Evolutionary conservation across 177 flowering plant species (phyloP), one percentile per base, ranked within the genome.

Genomic region (Telopea speciosissima): DNA sequence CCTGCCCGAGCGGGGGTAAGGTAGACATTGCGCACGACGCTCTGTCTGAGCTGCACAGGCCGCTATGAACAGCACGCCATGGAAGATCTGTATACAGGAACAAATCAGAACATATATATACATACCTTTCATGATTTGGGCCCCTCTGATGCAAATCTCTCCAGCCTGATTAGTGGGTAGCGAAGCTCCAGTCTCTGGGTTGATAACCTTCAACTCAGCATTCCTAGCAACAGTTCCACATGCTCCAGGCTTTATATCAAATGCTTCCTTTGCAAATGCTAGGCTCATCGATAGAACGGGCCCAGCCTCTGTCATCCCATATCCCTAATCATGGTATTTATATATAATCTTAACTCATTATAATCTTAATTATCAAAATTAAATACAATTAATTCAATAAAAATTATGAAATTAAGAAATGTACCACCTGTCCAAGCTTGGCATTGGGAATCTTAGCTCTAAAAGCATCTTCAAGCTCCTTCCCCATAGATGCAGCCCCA

Each of bases 261-360:
- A 81, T 0, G 97, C 93, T 71, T 88, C 90, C 70, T 89, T 92
- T 0, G 97, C 98, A 73, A 94, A 92, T 2, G 92, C 92, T 76
- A 86, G 74, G 71, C 89, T 85, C 96, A 89, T 92, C 1, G 98
- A 68, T 45, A 93, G 63, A 52, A 93, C 88, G 25, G 96, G 92
- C 9, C 97, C 97, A 0, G 96, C 96, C 71, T 94, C 98, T 0
- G 98, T 94, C 98, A 94, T 94, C 5, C 98, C 98, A 69, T 92
- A 94, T 0, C 96, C 98, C 98, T 94, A 81, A 64, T 3, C n/a
- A n/a, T n/a, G n/a, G n/a, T n/a, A n/a, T n/a, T n/a, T n/a, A n/a
- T n/a, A n/a, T n/a, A n/a, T n/a, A n/a, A n/a, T n/a, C n/a, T n/a
- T 5, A 36, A 36, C 8, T 36, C 8, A 36, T 2, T 31, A 31